Percentiles rank a stretch among this genome's conserved stretches.
Conservation (phyloP, 352 stramenopile species). For the Phytophthora parvispora region DNA sequence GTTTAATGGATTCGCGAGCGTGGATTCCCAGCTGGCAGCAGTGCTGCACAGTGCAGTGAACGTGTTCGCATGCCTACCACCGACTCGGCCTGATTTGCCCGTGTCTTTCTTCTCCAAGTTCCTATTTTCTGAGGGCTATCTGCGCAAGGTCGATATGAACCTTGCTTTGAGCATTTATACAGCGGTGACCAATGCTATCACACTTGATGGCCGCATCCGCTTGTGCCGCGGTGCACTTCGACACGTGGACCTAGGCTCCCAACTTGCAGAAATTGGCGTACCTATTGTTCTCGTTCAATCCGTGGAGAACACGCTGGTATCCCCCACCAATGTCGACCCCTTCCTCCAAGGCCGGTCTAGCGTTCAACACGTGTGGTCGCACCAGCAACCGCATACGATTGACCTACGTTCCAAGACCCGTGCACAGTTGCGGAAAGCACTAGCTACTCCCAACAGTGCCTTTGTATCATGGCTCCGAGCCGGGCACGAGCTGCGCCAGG, state of each 20-base stretch:
- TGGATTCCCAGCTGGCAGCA: slow-evolving; percentile 81
- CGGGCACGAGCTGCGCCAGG: slow-evolving; percentile 91
- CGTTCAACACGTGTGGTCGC: slow-evolving; percentile 80
- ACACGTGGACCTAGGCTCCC: slow-evolving; percentile 72
- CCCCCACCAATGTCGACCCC: slow-evolving; percentile 90
- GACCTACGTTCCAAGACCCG: slow-evolving; percentile 64
- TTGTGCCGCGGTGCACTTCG: slow-evolving; percentile 85
- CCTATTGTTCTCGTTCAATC: slow-evolving; percentile 91
- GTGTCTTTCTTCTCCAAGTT: slow-evolving; percentile 93
- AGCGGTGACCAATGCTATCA: slow-evolving; percentile 93
- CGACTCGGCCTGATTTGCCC: slow-evolving; percentile 83
- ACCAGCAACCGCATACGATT: slow-evolving; percentile 66
- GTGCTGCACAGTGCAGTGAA: slow-evolving; percentile 87
- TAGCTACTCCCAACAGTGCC: slow-evolving; percentile 62
- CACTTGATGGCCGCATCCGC: slow-evolving; percentile 87
- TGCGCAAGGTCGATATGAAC: slow-evolving; percentile 86
- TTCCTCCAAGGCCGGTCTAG: slow-evolving; percentile 88
- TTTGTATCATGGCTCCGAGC: slow-evolving; percentile 93
- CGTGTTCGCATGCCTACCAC: slow-evolving; percentile 87
- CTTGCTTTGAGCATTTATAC: slow-evolving; percentile 95
- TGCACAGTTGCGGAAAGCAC: slow-evolving; percentile 57
- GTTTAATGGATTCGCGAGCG: slow-evolving; percentile 88
- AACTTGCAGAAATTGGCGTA: slow-evolving; percentile 66
- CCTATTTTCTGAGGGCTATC: slow-evolving; percentile 93
- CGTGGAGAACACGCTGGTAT: slow-evolving; percentile 91